Conservation (phyloP, 768 basidiomycete species). For the Ramaria sp. region DNA sequence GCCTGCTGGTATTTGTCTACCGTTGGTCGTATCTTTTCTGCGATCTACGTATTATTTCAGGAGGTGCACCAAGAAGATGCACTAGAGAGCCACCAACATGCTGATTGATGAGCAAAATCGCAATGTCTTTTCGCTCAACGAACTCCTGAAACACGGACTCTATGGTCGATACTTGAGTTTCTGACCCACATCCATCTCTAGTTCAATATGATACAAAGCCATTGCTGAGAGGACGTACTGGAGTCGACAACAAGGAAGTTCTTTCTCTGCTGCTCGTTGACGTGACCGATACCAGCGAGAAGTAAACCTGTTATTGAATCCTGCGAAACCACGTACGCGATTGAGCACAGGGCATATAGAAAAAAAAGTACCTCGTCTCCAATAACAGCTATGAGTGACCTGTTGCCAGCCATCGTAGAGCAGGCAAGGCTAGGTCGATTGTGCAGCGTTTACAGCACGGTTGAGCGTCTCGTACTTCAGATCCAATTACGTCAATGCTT, state of each 20-base stretch:
- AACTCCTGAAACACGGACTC: constrained; percentile 91
- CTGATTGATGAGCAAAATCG: constrained; percentile 96
- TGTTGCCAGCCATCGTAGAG: constrained; percentile 26
- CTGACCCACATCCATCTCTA: constrained; percentile 29
- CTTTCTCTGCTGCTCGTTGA: constrained; percentile 87
- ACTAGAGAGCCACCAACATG: constrained; percentile 49
- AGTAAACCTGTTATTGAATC: constrained; percentile 96
- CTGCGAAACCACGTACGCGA: constrained; percentile 29
- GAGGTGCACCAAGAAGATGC: neutral
- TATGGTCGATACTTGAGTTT: constrained; percentile 84
- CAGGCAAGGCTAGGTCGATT: too few species aligned
- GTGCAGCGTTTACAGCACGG: too few species aligned
- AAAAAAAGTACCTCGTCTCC: constrained; percentile 73
- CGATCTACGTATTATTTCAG: constrained; percentile 45
- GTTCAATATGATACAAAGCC: neutral
- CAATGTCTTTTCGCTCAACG: constrained; percentile 89
- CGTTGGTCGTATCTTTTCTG: constrained; percentile 91
- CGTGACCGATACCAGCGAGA: constrained; percentile 89
- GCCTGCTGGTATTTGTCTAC: constrained; percentile 94
- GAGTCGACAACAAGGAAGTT: constrained; percentile 94
- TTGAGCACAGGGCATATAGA: constrained; percentile 1
- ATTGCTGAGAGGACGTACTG: constrained; percentile 46
- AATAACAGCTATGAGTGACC: constrained; percentile 87
- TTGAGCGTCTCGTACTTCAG: too few species aligned
- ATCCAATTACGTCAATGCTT: neutral